Evolutionary conservation across 176 grass and related monocot species (phyloP).

Genomic region (Microstegium vimineum): DNA sequence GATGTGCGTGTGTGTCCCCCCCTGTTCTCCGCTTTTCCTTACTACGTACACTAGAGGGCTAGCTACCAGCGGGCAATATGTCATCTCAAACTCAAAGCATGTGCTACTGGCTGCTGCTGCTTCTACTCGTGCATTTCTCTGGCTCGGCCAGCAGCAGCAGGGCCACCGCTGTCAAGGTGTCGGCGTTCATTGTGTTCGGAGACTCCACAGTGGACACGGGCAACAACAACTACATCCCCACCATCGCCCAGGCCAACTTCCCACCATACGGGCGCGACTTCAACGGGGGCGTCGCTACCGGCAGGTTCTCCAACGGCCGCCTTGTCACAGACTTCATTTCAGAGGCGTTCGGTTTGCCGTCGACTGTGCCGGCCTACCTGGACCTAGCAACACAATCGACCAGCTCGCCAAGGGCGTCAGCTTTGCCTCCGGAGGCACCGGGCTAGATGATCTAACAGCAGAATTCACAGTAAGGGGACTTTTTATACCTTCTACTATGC

Average conservation of each 20-base stretch:
- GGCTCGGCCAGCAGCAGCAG: not conserved
- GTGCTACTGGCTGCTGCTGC: not conserved
- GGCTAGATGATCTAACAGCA: conserved; percentile 42
- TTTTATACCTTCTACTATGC: not conserved
- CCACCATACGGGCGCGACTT: conserved; percentile 55
- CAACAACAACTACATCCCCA: conserved; percentile 64
- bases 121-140: not conserved
- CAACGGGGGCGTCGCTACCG: conserved; percentile 41
- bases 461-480: conserved; percentile 18
- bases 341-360: conserved; percentile 35
- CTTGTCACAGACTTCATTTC: conserved; percentile 59
- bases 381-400: conserved; percentile 30
- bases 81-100: not conserved
- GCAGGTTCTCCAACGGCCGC: conserved; percentile 68
- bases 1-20: too few species aligned
- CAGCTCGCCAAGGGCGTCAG: conserved; percentile 32
- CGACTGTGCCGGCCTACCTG: conserved; percentile 51
- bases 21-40: too few species aligned
- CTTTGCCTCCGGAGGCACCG: conserved; percentile 56
- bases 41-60: too few species aligned
- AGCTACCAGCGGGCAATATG: too few species aligned
- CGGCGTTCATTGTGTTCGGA: conserved; percentile 48
- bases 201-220: conserved; percentile 61
- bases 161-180: not conserved
- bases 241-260: conserved; percentile 40